These are phyloP conservation scores for Syncephalis plumigaleata DNA, from an alignment of 371 early-diverging fungal species.

Conservation along the genomic window DNA sequence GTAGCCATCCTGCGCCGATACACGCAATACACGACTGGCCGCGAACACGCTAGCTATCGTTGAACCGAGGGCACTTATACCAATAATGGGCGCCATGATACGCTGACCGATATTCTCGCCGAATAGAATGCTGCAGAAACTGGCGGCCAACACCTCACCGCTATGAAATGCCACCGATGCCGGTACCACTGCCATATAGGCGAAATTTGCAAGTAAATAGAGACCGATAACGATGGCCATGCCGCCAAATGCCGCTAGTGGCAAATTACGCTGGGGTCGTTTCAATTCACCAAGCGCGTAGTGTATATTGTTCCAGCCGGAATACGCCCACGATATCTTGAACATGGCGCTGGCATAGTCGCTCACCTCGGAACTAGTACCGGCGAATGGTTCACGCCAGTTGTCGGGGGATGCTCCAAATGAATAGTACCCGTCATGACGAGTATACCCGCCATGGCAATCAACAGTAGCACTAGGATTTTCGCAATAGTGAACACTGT, in stretches of 20 bases:
- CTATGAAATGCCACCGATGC: conserved; percentile 23
- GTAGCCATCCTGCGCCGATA: conserved; percentile 20
- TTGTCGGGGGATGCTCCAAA: conserved; percentile 8
- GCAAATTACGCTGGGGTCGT: conserved; percentile 63
- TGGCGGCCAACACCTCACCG: conserved; percentile 20
- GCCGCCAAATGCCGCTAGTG: conserved; percentile 41
- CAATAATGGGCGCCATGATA: conserved; percentile 23
- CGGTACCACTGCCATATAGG: conserved; percentile 68
- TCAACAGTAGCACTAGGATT: conserved; percentile 24
- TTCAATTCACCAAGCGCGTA: conserved; percentile 82
- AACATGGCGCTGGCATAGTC: conserved; percentile 28
- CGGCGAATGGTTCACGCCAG: conserved; percentile 19
- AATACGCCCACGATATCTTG: conserved; percentile 38
- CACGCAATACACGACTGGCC: conserved; percentile 19
- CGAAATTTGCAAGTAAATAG: conserved; percentile 71
- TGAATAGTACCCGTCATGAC: conserved; percentile 19
- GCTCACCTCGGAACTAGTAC: conserved; percentile 19
- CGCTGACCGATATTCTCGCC: conserved; percentile 16
- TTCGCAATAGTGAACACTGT: conserved; percentile 34
- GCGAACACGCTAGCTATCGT: conserved; percentile 21
- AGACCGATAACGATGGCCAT: conserved; percentile 55
- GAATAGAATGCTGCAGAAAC: conserved; percentile 19
- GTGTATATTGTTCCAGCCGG: conserved; percentile 77
- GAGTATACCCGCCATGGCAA: conserved; percentile 27
- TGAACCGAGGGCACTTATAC: conserved; percentile 20